Conservation (phyloP, 176 grass and related monocot species). For the Rhynchospora tenuis region DNA sequence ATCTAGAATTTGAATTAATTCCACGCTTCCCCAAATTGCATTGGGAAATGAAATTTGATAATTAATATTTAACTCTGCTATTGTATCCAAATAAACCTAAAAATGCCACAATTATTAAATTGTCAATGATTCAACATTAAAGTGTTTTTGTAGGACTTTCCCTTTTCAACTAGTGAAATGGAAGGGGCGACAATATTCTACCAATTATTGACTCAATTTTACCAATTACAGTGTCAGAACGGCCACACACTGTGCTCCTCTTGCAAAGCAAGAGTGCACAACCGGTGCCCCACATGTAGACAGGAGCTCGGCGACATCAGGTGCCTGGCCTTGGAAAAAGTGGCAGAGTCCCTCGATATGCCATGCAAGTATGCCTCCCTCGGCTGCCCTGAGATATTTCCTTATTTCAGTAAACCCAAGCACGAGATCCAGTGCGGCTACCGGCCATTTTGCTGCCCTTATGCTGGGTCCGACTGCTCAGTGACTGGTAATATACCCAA, state of each 20-base stretch:
- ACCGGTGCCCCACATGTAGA: constrained; percentile 84
- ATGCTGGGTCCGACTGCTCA: constrained; percentile 84
- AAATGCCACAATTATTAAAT: not conserved
- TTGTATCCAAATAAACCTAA: not conserved
- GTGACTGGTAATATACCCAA: constrained; percentile 65
- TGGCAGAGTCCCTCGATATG: constrained; percentile 85
- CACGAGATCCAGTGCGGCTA: constrained; percentile 84
- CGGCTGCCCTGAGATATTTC: constrained; percentile 74
- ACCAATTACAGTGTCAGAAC: constrained; percentile 94
- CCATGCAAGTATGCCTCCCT: constrained; percentile 65
- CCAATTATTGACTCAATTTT: constrained; percentile 17
- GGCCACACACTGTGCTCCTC: constrained; percentile 89
- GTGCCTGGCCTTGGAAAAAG: constrained; percentile 95
- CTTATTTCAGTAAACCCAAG: constrained; percentile 85
- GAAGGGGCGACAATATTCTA: not conserved
- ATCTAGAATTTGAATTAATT: not conserved
- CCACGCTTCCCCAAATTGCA: not conserved
- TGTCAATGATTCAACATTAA: not conserved
- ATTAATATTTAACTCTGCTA: not conserved
- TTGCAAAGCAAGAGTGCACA: constrained; percentile 84
- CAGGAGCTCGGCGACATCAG: constrained; percentile 92
- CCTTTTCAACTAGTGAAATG: not conserved
- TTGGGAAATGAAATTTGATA: not conserved
- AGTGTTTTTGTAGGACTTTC: not conserved
- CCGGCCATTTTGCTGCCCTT: constrained; percentile 92